These are phyloP conservation scores for Lactifluus volemus DNA, from an alignment of 768 basidiomycete species.

Conservation along the genomic window DNA sequence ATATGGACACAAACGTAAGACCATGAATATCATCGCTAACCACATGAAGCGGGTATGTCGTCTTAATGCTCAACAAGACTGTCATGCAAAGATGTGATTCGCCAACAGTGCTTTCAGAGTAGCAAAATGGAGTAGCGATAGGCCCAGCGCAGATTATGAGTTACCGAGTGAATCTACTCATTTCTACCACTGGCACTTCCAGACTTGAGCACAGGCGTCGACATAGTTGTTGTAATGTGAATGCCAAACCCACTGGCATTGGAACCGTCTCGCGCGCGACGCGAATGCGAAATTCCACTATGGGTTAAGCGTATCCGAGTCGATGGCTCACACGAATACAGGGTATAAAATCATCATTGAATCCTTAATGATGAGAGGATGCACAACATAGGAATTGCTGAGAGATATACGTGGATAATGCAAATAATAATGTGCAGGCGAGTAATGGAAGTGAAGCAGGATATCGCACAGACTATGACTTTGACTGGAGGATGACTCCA, in stretches of 20 bases:
- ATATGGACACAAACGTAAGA: neutral
- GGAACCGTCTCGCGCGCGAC: too few species aligned
- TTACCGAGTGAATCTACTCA: too few species aligned
- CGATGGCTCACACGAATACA: neutral
- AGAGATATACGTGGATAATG: neutral
- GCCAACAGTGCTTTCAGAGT: too few species aligned
- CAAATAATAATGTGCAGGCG: neutral
- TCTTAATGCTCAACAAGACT: neutral
- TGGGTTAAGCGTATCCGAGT: too few species aligned
- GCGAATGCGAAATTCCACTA: too few species aligned
- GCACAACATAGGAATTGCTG: constrained; percentile 6
- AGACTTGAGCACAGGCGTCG: too few species aligned
- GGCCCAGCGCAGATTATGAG: too few species aligned
- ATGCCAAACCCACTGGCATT: too few species aligned
- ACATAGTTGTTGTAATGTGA: too few species aligned
- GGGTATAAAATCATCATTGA: neutral
- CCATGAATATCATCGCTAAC: neutral
- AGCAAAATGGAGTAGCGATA: too few species aligned
- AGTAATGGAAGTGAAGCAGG: neutral
- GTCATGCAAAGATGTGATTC: too few species aligned
- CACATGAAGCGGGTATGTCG: neutral
- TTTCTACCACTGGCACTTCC: too few species aligned
- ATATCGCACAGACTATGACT: neutral
- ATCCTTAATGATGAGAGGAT: neutral
- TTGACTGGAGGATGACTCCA: neutral